Base-by-base conservation (phyloP, 2,329 filamentous ascomycete genomes). In the Phaeoacremonium minimum region DNA sequence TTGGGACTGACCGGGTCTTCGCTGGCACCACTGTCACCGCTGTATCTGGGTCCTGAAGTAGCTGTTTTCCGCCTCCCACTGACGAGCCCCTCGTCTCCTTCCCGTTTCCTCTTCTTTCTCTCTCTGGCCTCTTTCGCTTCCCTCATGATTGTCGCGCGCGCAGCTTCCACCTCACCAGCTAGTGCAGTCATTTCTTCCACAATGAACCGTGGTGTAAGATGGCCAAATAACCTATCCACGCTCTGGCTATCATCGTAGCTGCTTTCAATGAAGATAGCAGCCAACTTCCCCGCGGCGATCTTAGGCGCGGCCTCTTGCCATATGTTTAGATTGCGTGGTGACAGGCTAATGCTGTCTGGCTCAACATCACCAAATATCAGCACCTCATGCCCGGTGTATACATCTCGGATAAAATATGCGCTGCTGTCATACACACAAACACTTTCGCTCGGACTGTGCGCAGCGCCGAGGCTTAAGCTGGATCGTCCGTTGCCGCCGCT, bases 311-410 rank as follows among this genome's bases (percentile, higher is more conserved):
- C 91, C 52, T 93, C 86, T 46, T 79, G 75, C 93, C 93, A 98
- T 12, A 98, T 80, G 12, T 71, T 69, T n/a, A 74, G 65, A 46
- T 93, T 97, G 16, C 90, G 80, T 1, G 91, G 89, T 2, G 78
- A 83, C 3, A 91, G 62, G 0, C 88, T 94, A 17, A 97, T 63
- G 7, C 80, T 83, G 59, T 98, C 93, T 1, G 93, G 89, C 55
- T 98, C 93, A 26, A 97, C 87, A 47, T 98, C 93, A 14, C 93
- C 93, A 55, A 96, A 97, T 33, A 98, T 86, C 41, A 98, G 76
- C 4, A 97, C 77, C 60, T 98, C 91, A 19, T 75, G 75, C 2
- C 77, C 75, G 0, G 80, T 85, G 1, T 65, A 56, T 20, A 83
- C 69, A 41, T 93, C 85, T 26, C 87, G 85, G 46, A 98, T 85